Percentiles rank a stretch among this genome's conserved stretches.
Conservation (phyloP, 208 protist genomes). For the Wallacemonas sp. region DNA sequence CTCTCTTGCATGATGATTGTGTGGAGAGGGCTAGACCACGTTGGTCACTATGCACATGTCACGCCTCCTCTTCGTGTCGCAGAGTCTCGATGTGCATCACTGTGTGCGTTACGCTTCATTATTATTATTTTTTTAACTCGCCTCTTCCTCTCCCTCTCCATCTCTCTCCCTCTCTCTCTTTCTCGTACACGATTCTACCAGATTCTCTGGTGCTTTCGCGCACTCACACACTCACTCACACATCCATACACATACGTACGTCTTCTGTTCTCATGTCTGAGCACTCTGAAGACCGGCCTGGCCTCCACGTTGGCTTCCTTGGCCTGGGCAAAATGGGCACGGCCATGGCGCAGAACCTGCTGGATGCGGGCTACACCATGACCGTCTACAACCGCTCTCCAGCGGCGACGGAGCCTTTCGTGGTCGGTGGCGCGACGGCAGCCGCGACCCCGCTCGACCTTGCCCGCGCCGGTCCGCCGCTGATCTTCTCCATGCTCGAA, state of each 20-base stretch:
- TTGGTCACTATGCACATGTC: too few species aligned
- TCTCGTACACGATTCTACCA: neutral
- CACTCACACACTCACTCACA: neutral
- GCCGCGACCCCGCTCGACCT: slow-evolving; percentile 17
- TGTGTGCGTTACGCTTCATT: too few species aligned
- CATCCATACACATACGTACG: too few species aligned
- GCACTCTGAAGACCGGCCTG: too few species aligned
- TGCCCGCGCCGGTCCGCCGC: slow-evolving; percentile 13
- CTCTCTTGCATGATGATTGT: too few species aligned
- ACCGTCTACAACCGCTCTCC: slow-evolving; percentile 36
- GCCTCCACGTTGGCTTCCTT: slow-evolving; percentile 20
- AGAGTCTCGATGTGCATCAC: too few species aligned
- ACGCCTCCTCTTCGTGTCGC: too few species aligned
- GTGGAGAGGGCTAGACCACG: too few species aligned
- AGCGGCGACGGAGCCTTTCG: slow-evolving; percentile 16
- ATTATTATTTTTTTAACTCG: neutral
- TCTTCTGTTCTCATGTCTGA: too few species aligned
- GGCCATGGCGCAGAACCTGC: slow-evolving; percentile 24
- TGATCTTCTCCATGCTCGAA: slow-evolving; percentile 36
- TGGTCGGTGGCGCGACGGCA: slow-evolving; percentile 10
- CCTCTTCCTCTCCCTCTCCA: neutral
- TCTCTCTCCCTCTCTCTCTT: slow-evolving; percentile 6
- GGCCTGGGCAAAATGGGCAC: slow-evolving; percentile 37
- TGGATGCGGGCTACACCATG: slow-evolving; percentile 16
- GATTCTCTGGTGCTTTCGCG: too few species aligned